Conservation (phyloP, 1,284 basidiomycete genomes). For the Boletellus dicymbophilus region DNA sequence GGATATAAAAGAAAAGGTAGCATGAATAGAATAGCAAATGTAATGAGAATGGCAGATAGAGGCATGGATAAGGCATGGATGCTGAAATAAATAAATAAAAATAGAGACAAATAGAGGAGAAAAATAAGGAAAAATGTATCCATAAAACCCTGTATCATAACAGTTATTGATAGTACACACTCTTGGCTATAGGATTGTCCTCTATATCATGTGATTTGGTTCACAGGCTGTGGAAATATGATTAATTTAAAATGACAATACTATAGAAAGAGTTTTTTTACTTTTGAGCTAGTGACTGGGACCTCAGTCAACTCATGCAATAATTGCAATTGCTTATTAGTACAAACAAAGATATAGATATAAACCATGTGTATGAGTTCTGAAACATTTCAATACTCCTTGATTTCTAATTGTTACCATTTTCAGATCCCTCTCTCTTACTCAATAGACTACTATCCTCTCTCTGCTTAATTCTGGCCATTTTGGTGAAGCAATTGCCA, state of each 20-base stretch:
- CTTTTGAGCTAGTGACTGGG: background rate
- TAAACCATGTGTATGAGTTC: background rate
- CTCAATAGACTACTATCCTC: background rate
- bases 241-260: background rate
- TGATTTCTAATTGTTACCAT: background rate
- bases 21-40: too few relatives aligned
- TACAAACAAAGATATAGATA: background rate
- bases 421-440: background rate
- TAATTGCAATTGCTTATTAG: background rate
- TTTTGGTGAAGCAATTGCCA: background rate
- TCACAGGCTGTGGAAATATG: background rate
- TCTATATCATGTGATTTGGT: too few relatives aligned
- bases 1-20: too few relatives aligned
- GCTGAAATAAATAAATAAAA: too few relatives aligned
- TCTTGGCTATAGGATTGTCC: too few relatives aligned
- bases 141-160: too few relatives aligned
- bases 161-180: too few relatives aligned
- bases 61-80: too few relatives aligned
- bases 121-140: too few relatives aligned
- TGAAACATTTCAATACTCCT: background rate
- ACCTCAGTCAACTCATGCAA: background rate
- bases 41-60: too few relatives aligned
- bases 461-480: background rate
- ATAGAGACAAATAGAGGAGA: too few relatives aligned
- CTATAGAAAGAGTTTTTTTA: background rate